Evolutionary conservation across 768 basidiomycete genomes (phyloP).

Genomic region (Neoboletus brunneissimus): DNA sequence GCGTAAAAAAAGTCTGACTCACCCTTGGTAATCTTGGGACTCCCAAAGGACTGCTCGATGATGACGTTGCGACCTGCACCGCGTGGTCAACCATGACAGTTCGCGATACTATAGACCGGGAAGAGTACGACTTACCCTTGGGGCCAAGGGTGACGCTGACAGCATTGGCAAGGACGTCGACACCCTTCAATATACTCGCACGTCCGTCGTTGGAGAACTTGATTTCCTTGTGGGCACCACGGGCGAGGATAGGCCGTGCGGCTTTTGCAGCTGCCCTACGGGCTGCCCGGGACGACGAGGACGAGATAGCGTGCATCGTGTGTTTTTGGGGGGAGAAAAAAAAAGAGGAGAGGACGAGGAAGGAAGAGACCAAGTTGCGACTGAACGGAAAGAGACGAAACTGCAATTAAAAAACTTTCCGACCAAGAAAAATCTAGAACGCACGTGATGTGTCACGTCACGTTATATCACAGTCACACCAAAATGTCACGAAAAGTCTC

Average conservation of each 20-base stretch:
- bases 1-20: conserved; percentile 16
- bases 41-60: conserved; percentile 89
- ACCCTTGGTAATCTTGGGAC: conserved; percentile 97
- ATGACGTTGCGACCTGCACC: conserved; percentile 89
- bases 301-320: conserved; percentile 69
- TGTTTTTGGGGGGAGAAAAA: conserved; percentile 16
- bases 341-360: not conserved
- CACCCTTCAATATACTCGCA: conserved; percentile 90
- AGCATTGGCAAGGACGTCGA: conserved; percentile 95
- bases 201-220: conserved; percentile 95
- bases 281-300: conserved; percentile 61
- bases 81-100: conserved; percentile 12
- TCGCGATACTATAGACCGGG: too few species aligned
- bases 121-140: conserved; percentile 60
- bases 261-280: conserved; percentile 64
- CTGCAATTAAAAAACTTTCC: conserved; percentile 26
- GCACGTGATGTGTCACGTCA: conserved; percentile 22
- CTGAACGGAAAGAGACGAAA: not conserved
- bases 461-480: not conserved
- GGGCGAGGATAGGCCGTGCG: conserved; percentile 51
- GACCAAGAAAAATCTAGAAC: conserved; percentile 33
- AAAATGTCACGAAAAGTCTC: too few species aligned
- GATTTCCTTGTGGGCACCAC: conserved; percentile 93
- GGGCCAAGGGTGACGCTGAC: conserved; percentile 96
- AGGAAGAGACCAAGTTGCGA: not conserved